Evolutionary conservation across 169 alveolate species (phyloP), one percentile per base, ranked within the genome.

Genomic region (Eimeria brunetti): DNA sequence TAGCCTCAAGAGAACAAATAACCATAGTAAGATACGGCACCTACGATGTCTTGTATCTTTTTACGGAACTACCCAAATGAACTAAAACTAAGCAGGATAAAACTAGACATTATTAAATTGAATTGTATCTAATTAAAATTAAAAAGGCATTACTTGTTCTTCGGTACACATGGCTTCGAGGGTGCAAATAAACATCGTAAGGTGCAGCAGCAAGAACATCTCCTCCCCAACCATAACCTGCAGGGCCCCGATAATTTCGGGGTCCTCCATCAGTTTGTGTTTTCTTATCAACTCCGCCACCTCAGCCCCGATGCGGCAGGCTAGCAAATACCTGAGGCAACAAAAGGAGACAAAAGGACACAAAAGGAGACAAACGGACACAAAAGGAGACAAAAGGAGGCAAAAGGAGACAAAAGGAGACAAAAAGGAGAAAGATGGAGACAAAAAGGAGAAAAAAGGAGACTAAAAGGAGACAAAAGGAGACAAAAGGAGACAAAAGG

Each of bases 141-240:
- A n/a, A n/a, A n/a, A n/a, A n/a, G n/a, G n/a, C n/a, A n/a, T n/a
- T 36, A 92, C 95, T 44, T 92, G 90, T 49, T 94, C 96, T 51
- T 94, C 93, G 86, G 88, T 86, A 41, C 88, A 76, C 96, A 83
- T 81, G 49, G 62, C 92, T 86, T 89, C 78, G 60, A 95, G 94
- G 53, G 96, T 60, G 53, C 95, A 95, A 14, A 95, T 88, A 85
- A 95, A 95, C 97, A 95, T 95, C 41, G 94, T 83, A 12, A 89
- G 94, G 73, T 95, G 97, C 67, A 95, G 91, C 80, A 85, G 41
- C n/a, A 95, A 30, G 78, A 95, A 95, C 88, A 95, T 75, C 71
- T 95, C 97, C 36, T 95, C 97, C 20, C 97, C 97, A 4, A 84
- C 95, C 58, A 95, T 95, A 49, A 95, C 46, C n/a, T 80, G 94